Conservation (phyloP, 78 protist genomes). For the Pelomyxa schiedti region DNA sequence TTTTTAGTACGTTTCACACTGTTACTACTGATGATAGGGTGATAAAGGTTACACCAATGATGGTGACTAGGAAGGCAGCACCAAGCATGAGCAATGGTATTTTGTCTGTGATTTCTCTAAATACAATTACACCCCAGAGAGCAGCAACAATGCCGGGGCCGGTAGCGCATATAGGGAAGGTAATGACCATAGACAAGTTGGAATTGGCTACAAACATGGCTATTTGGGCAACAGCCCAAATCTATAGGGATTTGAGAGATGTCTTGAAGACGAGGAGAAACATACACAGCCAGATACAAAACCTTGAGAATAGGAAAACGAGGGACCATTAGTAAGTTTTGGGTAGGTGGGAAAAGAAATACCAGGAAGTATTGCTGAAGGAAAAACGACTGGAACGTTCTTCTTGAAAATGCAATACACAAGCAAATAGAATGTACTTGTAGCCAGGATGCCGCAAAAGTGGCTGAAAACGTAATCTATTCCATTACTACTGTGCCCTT, state of each 20-base stretch:
- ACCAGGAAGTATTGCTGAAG: conserved; percentile 9
- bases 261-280: too few relatives aligned
- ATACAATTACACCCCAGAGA: conserved; percentile 26
- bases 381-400: background rate
- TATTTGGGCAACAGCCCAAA: conserved; percentile 40
- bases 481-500: background rate
- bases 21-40: background rate
- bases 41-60: background rate
- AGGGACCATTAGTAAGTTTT: conserved; percentile 15
- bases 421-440: conserved; percentile 20
- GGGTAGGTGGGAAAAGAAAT: conserved; percentile 30
- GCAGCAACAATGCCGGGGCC: conserved; percentile 31
- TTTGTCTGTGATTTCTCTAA: conserved; percentile 38
- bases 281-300: too few relatives aligned
- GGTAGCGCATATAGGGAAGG: conserved; percentile 30
- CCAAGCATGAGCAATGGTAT: conserved; percentile 8
- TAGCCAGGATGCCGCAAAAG: conserved; percentile 27
- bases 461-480: conserved; percentile 46
- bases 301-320: conserved; percentile 23
- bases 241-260: too few relatives aligned
- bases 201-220: conserved; percentile 19
- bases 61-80: background rate
- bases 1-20: too few relatives aligned
- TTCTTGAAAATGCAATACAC: conserved; percentile 2
- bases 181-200: background rate